Percentiles rank a stretch among this genome's conserved stretches.
Conservation (phyloP, 2,329 filamentous ascomycete species). For the Penicillium psychrosexuale region DNA sequence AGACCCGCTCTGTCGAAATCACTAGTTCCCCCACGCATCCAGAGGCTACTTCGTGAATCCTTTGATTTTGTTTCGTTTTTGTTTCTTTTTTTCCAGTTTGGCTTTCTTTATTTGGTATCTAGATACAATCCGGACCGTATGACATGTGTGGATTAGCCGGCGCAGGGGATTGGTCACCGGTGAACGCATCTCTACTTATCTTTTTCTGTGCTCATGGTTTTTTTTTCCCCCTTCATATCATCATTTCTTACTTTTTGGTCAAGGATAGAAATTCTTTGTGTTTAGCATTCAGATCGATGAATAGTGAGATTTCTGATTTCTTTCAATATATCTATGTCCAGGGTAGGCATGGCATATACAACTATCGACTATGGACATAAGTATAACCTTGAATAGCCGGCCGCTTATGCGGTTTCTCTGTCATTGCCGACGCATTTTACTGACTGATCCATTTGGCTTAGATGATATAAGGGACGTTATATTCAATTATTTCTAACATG, state of each 20-base stretch:
- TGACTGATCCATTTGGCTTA: neutral
- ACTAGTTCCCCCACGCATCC: constrained; percentile 23
- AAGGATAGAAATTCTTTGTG: neutral
- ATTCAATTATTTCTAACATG: neutral
- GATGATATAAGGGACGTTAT: neutral
- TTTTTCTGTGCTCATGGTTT: constrained; percentile 3
- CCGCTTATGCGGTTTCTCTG: neutral
- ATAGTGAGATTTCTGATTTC: neutral
- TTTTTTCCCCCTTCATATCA: neutral
- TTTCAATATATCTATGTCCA: neutral
- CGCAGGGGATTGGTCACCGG: constrained; percentile 16
- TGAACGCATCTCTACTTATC: constrained; percentile 11
- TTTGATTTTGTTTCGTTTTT: constrained; percentile 2
- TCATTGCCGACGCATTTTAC: neutral
- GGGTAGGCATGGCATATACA: neutral
- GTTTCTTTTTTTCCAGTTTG: constrained; percentile 2
- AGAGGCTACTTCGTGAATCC: constrained; percentile 28
- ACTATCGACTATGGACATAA: neutral
- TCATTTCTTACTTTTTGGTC: neutral
- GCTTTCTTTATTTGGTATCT: constrained; percentile 7
- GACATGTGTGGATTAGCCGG: constrained; percentile 22
- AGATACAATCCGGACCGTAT: constrained; percentile 13
- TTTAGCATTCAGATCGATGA: neutral
- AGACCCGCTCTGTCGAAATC: constrained; percentile 38
- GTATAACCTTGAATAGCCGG: neutral